Evolutionary conservation across 768 basidiomycete species (phyloP).

Genomic region (Leccinum rimulosum): DNA sequence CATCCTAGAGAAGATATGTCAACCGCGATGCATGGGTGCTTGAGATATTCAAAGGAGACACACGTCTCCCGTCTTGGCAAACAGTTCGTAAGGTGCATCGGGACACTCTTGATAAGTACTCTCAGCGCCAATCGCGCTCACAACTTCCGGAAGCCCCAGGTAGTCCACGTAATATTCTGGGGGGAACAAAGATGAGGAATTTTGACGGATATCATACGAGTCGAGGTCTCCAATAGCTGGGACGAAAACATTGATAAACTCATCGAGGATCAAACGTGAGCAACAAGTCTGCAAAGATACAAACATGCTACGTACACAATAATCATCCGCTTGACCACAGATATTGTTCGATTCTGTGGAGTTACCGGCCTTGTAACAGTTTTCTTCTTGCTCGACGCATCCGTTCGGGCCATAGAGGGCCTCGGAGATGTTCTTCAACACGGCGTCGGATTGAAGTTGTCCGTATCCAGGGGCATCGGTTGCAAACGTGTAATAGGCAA

Average conservation of each 20-base stretch:
- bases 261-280: not conserved
- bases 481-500: slow-evolving; percentile 60
- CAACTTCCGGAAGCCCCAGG: slow-evolving; percentile 36
- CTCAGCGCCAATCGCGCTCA: slow-evolving; percentile 54
- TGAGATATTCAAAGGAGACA: slow-evolving; percentile 10
- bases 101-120: slow-evolving; percentile 48
- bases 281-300: not conserved
- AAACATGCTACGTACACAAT: slow-evolving; percentile 46
- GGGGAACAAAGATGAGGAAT: slow-evolving; percentile 47
- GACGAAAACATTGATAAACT: slow-evolving; percentile 46
- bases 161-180: slow-evolving; percentile 54
- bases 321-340: slow-evolving; percentile 50
- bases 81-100: slow-evolving; percentile 39
- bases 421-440: slow-evolving; percentile 45
- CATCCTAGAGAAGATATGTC: slow-evolving; percentile 21
- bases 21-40: not conserved
- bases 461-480: slow-evolving; percentile 66
- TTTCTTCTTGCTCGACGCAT: slow-evolving; percentile 52
- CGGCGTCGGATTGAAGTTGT: slow-evolving; percentile 48
- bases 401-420: slow-evolving; percentile 48
- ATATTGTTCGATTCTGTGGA: slow-evolving; percentile 44
- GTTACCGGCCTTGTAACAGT: slow-evolving; percentile 56
- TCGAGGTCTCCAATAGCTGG: slow-evolving; percentile 56
- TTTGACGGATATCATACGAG: slow-evolving; percentile 57
- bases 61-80: slow-evolving; percentile 57